Evolutionary conservation across 148 eudicot species (phyloP), one percentile per base, ranked within the genome.

Genomic region (Silene uniflora): DNA sequence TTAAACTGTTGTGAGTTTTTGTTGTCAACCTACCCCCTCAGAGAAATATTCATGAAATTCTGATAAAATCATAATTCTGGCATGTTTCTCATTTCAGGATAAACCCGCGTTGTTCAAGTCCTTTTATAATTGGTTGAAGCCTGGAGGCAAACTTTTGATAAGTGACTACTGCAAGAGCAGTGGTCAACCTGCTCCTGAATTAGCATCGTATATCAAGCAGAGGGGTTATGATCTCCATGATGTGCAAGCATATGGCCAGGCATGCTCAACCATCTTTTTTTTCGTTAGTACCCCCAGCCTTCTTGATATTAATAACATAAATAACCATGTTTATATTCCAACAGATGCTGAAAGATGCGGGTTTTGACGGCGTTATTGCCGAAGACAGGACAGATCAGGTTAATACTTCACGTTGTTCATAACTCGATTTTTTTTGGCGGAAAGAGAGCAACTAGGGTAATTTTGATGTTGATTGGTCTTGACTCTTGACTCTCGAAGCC

Each of bases 171-270:
- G 98, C 84, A 92, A 82, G 79, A 86, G 68, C 24, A 84, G 81
- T 76, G 89, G 86, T 65, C 70, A 90, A 61, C 89, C 97, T 21
- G 83, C 90, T 4, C 78, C 80, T 62, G 91, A 91, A 72, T 92
- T 92, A 82, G 85, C 88, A 12, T 77, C 49, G 11, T 96, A 92
- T 79, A 92, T 92, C 44, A 89, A 89, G 86, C 94, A 91, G 84
- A 89, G 97, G 78, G 98, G 99, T 35, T 92, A 96, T 82, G 98
- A 96, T 91, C 93, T 96, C 66, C 98, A 96, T 66, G 91, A 89
- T 75, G 97, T 96, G 8, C 73, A 89, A 67, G 84, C 91, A 55
- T 96, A 92, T 80, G 99, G 98, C 61, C 89, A 96, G 94, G 99
- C 82, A 88, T 52, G 66, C 76, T 21, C 10, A 9, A 16, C 55